Evolutionary conservation across 2,329 filamentous ascomycete genomes (phyloP).

Genomic region (Xylariales sp.): DNA sequence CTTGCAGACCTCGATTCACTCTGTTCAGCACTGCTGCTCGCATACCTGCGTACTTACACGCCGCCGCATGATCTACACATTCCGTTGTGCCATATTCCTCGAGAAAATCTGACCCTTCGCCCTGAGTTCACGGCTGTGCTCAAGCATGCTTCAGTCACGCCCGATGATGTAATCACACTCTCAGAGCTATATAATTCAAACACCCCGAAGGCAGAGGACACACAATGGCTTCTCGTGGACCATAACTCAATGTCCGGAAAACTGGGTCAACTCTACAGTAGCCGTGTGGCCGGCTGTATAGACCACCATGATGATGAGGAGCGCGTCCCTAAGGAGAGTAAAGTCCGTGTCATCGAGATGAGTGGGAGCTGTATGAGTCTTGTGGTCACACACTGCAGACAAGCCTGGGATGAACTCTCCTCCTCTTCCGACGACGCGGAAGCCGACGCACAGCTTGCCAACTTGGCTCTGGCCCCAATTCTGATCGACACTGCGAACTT

Average conservation of each 20-base stretch:
- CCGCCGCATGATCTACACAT: slow-evolving; percentile 56
- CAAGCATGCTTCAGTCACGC: slow-evolving; percentile 50
- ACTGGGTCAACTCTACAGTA: slow-evolving; percentile 48
- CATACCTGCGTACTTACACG: slow-evolving; percentile 64
- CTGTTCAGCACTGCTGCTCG: slow-evolving; percentile 66
- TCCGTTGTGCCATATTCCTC: slow-evolving; percentile 67
- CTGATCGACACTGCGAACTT: slow-evolving; percentile 70
- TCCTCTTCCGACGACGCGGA: slow-evolving; percentile 32
- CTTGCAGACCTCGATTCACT: slow-evolving; percentile 76
- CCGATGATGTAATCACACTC: slow-evolving; percentile 61
- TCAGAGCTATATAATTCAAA: slow-evolving; percentile 44
- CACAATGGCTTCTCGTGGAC: slow-evolving; percentile 71
- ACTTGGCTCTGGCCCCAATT: slow-evolving; percentile 64
- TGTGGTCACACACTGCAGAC: slow-evolving; percentile 54
- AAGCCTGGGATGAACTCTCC: slow-evolving; percentile 53
- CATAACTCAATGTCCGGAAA: slow-evolving; percentile 68
- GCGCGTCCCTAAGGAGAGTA: slow-evolving; percentile 37
- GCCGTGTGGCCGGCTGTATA: slow-evolving; percentile 58
- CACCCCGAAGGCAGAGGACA: slow-evolving; percentile 47
- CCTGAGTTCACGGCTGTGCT: slow-evolving; percentile 68
- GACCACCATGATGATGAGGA: slow-evolving; percentile 77
- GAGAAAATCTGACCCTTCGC: slow-evolving; percentile 63
- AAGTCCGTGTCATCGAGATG: slow-evolving; percentile 58
- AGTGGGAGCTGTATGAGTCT: slow-evolving; percentile 71
- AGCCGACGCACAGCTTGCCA: slow-evolving; percentile 57